Evolutionary conservation across 371 early-diverging fungal species (phyloP).

Genomic region (Lichtheimia ornata): DNA sequence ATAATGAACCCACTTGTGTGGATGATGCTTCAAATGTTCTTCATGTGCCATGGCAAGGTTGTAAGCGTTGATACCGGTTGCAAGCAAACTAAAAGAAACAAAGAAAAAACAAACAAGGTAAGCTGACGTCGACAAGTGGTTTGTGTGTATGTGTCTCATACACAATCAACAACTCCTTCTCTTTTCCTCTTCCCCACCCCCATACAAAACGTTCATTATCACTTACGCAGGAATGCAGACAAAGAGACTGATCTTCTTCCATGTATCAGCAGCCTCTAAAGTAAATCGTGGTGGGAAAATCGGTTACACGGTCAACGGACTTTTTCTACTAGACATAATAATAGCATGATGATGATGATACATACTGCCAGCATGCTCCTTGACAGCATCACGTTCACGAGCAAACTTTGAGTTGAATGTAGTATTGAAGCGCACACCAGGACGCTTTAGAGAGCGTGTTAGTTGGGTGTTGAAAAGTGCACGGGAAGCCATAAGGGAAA

Average conservation of each 20-base stretch:
- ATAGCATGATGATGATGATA: too few species aligned
- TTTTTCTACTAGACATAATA: not conserved
- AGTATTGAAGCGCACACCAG: constrained; percentile 33
- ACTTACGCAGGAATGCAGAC: constrained; percentile 55
- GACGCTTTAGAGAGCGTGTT: constrained; percentile 31
- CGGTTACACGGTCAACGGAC: not conserved
- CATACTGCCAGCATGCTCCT: constrained; percentile 49
- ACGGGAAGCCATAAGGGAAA: constrained; percentile 31
- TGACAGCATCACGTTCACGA: constrained; percentile 46
- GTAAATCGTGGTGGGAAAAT: not conserved
- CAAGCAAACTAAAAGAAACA: constrained; percentile 30
- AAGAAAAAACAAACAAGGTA: not conserved
- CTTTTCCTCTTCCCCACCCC: too few species aligned
- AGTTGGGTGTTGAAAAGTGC: constrained; percentile 35
- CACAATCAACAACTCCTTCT: too few species aligned
- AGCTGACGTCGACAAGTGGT: not conserved
- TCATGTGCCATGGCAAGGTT: constrained; percentile 38
- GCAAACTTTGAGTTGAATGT: constrained; percentile 24
- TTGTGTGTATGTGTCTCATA: not conserved
- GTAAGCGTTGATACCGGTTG: constrained; percentile 47
- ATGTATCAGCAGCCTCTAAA: constrained; percentile 49
- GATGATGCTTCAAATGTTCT: constrained; percentile 45
- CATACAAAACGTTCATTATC: not conserved
- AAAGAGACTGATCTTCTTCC: constrained; percentile 53
- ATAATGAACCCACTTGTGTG: constrained; percentile 41